phyloP scores from a whole-genome alignment of 2,329 filamentous ascomycete genomes.

The Geoglossum cookeanum region DNA sequence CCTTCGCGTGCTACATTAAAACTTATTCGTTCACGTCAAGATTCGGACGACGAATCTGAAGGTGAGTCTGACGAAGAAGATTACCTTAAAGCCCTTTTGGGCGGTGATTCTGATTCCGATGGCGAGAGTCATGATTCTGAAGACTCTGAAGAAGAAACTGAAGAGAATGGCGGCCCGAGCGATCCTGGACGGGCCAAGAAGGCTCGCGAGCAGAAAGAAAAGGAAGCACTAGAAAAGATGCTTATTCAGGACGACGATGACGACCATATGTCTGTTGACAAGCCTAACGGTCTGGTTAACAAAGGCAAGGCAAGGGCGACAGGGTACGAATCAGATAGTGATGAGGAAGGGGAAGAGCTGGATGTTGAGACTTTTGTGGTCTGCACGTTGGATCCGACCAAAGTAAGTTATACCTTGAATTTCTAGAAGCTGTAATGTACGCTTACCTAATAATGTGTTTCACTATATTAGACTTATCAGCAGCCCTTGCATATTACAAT shows the following conservation, averaged over 20 bases:
- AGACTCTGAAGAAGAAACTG: constrained; percentile 41
- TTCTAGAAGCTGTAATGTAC: background rate
- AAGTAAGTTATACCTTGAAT: constrained; percentile 37
- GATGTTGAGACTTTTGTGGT: constrained; percentile 80
- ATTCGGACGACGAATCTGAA: constrained; percentile 38
- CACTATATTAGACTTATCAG: constrained; percentile 56
- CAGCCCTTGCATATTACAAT: constrained; percentile 89
- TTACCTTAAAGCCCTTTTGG: constrained; percentile 30
- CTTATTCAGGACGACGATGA: constrained; percentile 40
- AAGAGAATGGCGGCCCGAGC: constrained; percentile 75
- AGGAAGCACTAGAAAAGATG: constrained; percentile 57
- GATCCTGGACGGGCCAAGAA: constrained; percentile 81
- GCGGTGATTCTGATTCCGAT: constrained; percentile 31
- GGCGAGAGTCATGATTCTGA: constrained; percentile 29
- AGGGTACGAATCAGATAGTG: constrained; percentile 26
- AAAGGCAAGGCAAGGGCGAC: constrained; percentile 47
- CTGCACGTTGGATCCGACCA: constrained; percentile 86
- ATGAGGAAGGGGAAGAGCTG: constrained; percentile 39
- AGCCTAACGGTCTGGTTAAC: constrained; percentile 28
- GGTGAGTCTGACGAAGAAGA: constrained; percentile 50
- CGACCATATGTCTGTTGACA: constrained; percentile 45
- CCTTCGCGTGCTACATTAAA: constrained; percentile 72
- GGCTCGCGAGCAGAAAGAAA: constrained; percentile 57
- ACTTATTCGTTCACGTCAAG: constrained; percentile 55
- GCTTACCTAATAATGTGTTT: constrained; percentile 14